These are phyloP conservation scores for Neofusicoccum parvum DNA, from an alignment of 2,329 filamentous ascomycete genomes.

Conservation along the genomic window DNA sequence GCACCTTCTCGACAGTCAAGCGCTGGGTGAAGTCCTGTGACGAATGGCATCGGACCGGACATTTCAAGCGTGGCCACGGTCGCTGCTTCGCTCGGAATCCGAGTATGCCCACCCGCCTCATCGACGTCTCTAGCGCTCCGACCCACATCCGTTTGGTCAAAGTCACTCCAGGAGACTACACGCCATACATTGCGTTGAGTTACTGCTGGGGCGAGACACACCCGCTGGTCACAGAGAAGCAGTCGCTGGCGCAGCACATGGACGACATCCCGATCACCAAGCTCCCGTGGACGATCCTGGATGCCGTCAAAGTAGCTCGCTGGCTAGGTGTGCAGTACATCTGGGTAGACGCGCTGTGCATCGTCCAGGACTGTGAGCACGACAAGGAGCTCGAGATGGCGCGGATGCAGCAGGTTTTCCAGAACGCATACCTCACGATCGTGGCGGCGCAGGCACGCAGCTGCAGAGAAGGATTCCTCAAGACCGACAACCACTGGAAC, in stretches of 20 bases:
- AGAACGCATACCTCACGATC: slow-evolving; percentile 12
- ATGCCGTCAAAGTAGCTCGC: neutral
- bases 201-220: neutral
- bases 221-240: neutral
- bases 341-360: slow-evolving; percentile 13
- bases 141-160: neutral
- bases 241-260: neutral
- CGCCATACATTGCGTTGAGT: neutral
- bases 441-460: neutral
- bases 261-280: slow-evolving; percentile 1
- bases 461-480: slow-evolving; percentile 7
- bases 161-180: neutral
- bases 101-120: slow-evolving; percentile 11
- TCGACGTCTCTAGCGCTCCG: slow-evolving; percentile 1
- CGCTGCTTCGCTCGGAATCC: neutral
- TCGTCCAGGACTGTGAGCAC: neutral
- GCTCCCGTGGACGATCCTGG: slow-evolving; percentile 2
- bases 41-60: neutral
- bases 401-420: slow-evolving; percentile 6
- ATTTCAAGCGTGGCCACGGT: too few relatives aligned
- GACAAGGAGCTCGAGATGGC: slow-evolving; percentile 3
- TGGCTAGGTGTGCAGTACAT: neutral
- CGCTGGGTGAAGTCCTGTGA: slow-evolving; percentile 9
- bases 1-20: neutral
- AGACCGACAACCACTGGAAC: neutral